A percentile compares a stretch with the other conserved stretches of the same genome.
Evolutionary conservation across 1,284 basidiomycete species (phyloP).

Genomic region (Cerrena zonata): DNA sequence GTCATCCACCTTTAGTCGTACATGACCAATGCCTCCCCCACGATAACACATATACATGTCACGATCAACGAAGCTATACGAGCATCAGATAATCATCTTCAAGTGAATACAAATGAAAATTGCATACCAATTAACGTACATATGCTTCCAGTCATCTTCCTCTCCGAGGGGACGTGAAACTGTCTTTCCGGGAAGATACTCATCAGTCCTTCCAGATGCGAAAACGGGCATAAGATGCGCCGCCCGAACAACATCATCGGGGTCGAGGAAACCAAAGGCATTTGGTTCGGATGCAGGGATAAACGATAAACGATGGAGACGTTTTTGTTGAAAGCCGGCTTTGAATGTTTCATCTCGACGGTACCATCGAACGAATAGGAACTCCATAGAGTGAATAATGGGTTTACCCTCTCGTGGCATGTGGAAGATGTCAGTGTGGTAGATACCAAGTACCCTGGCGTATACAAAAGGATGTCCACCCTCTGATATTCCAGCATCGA

Average conservation of each 20-base stretch:
- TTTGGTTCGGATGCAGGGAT: conserved; percentile 11
- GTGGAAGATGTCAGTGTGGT: conserved; percentile 1
- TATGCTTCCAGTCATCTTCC: conserved; percentile 1
- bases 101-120: background rate
- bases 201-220: conserved; percentile 18
- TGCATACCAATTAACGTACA: conserved; percentile 9
- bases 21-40: conserved; percentile 3
- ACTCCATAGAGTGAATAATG: conserved; percentile 17
- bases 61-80: conserved; percentile 1
- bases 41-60: conserved; percentile 5
- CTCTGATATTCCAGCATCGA: background rate
- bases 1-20: background rate
- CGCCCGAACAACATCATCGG: conserved; percentile 23
- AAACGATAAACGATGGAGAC: conserved; percentile 22
- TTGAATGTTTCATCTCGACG: conserved; percentile 9
- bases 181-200: too few relatives aligned
- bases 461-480: conserved; percentile 2
- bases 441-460: conserved; percentile 2
- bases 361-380: conserved; percentile 28
- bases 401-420: background rate
- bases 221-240: conserved; percentile 31
- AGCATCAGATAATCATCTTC: background rate
- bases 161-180: background rate
- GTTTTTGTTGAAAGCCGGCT: conserved; percentile 12
- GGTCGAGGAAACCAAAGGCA: conserved; percentile 23